These are phyloP conservation scores for Microcera coccophila DNA, from an alignment of 2,329 filamentous ascomycete genomes.

Conservation along the genomic window DNA sequence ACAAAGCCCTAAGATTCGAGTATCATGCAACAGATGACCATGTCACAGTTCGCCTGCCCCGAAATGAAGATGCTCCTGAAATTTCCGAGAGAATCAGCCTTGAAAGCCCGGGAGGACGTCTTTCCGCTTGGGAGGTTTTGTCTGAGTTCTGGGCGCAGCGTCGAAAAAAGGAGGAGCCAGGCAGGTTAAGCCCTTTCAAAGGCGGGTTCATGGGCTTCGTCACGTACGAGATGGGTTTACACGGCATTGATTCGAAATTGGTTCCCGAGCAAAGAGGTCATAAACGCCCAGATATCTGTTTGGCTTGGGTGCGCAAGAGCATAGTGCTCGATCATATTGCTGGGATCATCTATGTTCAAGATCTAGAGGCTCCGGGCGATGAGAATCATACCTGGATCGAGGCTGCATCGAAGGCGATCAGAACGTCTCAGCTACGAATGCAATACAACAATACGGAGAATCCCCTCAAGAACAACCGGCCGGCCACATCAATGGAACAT, in stretches of 20 bases:
- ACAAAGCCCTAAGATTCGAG: conserved; percentile 53
- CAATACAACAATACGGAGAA: neutral
- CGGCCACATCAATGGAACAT: neutral
- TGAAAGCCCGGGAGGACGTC: conserved; percentile 17
- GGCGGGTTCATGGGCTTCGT: conserved; percentile 82
- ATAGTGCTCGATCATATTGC: conserved; percentile 71
- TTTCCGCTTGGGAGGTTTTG: conserved; percentile 49
- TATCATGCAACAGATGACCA: conserved; percentile 50
- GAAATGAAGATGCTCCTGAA: neutral
- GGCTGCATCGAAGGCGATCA: conserved; percentile 18
- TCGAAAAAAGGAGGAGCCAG: conserved; percentile 2
- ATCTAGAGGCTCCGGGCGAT: conserved; percentile 25
- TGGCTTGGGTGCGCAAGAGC: conserved; percentile 73
- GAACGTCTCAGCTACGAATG: conserved; percentile 2
- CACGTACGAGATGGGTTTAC: conserved; percentile 77
- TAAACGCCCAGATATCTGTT: conserved; percentile 64
- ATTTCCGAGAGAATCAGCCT: conserved; percentile 18
- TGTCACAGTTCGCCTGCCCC: conserved; percentile 26
- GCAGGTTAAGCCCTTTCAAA: conserved; percentile 55
- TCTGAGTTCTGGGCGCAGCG: conserved; percentile 41
- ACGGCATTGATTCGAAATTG: conserved; percentile 30
- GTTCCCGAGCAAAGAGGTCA: conserved; percentile 31
- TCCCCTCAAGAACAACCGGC: neutral
- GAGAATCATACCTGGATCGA: conserved; percentile 31
- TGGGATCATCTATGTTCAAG: conserved; percentile 61